These are phyloP conservation scores for Penicillium maclennaniae DNA, from an alignment of 495 filamentous ascomycete genomes.

Conservation along the genomic window DNA sequence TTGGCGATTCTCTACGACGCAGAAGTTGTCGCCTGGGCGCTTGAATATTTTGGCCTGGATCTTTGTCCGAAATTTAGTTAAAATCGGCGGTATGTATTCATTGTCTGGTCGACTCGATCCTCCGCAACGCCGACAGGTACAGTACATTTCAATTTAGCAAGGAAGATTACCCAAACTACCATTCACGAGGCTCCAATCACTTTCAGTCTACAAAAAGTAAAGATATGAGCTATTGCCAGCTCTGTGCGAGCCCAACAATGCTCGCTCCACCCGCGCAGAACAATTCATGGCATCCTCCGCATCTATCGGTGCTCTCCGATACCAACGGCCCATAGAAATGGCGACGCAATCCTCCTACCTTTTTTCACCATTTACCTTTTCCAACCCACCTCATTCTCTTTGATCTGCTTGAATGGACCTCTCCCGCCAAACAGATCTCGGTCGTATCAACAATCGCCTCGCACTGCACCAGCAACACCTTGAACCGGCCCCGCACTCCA, in stretches of 20 bases:
- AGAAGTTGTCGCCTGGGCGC: not conserved
- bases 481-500: slow-evolving; percentile 11
- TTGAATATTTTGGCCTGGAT: not conserved
- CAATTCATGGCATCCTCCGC: slow-evolving; percentile 37
- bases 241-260: slow-evolving; percentile 1
- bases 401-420: slow-evolving; percentile 27
- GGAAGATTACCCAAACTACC: not conserved
- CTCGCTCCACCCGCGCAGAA: slow-evolving; percentile 5
- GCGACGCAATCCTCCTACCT: slow-evolving; percentile 4
- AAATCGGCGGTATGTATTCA: not conserved
- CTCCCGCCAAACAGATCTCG: slow-evolving; percentile 15
- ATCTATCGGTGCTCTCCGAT: slow-evolving; percentile 43
- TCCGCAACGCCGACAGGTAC: not conserved
- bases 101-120: not conserved
- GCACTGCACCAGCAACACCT: slow-evolving; percentile 39
- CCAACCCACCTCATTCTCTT: slow-evolving; percentile 1
- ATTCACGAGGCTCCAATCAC: not conserved
- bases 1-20: not conserved
- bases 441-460: slow-evolving; percentile 36
- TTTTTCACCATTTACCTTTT: not conserved
- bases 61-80: not conserved
- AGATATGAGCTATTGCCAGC: not conserved
- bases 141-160: not conserved
- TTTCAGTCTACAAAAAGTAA: not conserved
- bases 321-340: slow-evolving; percentile 29